phyloP scores from a whole-genome alignment of 2,329 filamentous ascomycete species.

The Periconia digitata region DNA sequence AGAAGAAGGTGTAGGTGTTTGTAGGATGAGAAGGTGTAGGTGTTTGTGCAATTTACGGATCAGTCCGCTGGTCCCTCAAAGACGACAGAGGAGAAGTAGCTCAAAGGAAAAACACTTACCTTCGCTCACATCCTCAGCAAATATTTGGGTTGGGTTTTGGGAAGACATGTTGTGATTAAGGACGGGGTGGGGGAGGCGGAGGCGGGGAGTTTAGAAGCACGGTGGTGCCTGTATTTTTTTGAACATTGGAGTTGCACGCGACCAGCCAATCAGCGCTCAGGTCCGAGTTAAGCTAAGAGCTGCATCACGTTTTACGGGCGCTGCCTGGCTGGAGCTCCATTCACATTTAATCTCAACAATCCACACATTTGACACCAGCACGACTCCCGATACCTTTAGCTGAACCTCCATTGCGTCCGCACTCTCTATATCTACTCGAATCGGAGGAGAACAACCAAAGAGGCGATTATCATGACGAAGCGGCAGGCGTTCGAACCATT shows the following conservation, averaged over 20 bases:
- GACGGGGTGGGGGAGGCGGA: slow-evolving; percentile 26
- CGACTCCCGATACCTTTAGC: not conserved
- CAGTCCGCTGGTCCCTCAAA: too few relatives aligned
- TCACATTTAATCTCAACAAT: not conserved
- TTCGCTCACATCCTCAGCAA: slow-evolving; percentile 93
- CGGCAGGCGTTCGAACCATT: slow-evolving; percentile 50
- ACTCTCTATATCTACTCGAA: not conserved
- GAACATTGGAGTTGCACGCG: slow-evolving; percentile 27
- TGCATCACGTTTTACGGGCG: slow-evolving; percentile 7
- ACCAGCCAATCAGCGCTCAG: slow-evolving; percentile 21
- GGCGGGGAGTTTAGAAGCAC: slow-evolving; percentile 32
- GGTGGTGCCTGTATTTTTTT: not conserved
- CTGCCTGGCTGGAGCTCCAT: slow-evolving; percentile 15
- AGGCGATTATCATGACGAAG: slow-evolving; percentile 45
- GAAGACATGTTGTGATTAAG: slow-evolving; percentile 27
- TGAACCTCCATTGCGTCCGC: not conserved
- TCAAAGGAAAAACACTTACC: too few relatives aligned
- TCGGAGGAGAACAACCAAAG: too few relatives aligned
- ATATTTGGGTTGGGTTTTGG: slow-evolving; percentile 90
- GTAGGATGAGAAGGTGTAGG: too few relatives aligned
- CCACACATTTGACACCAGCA: not conserved
- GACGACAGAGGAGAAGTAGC: too few relatives aligned
- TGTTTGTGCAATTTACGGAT: too few relatives aligned
- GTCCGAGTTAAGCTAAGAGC: slow-evolving; percentile 17
- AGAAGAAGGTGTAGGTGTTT: too few relatives aligned